Evolutionary conservation across 345 rosid species (phyloP).

Genomic region (Syzygium oleosum): DNA sequence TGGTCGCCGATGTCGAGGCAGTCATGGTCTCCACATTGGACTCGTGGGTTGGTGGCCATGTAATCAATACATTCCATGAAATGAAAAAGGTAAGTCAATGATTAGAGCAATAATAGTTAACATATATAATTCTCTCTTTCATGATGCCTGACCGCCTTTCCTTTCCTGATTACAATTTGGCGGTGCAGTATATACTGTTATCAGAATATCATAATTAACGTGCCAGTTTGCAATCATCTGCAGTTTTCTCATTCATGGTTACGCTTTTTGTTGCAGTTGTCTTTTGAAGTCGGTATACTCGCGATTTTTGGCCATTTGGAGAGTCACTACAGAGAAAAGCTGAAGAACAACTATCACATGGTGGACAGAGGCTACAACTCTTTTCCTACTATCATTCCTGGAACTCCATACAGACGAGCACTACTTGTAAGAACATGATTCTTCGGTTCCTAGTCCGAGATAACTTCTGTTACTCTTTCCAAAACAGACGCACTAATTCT

Average conservation of each 20-base stretch:
- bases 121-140: not conserved
- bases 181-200: not conserved
- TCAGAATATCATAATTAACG: not conserved
- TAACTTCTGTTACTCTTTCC: not conserved
- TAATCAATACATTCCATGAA: constrained; percentile 54
- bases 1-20: constrained; percentile 50
- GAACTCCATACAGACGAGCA: constrained; percentile 70
- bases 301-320: constrained; percentile 70
- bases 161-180: not conserved
- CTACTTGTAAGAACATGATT: constrained; percentile 15
- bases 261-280: constrained; percentile 35
- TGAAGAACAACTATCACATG: constrained; percentile 58
- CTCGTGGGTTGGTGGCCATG: constrained; percentile 38
- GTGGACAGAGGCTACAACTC: constrained; percentile 84
- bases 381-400: constrained; percentile 70
- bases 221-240: not conserved
- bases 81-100: constrained; percentile 1
- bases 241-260: not conserved
- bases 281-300: constrained; percentile 76
- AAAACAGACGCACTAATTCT: not conserved
- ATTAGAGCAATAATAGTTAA: not conserved
- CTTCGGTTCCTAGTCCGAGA: not conserved
- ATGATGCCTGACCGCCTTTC: not conserved
- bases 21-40: constrained; percentile 38
- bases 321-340: constrained; percentile 44